These are phyloP conservation scores for Colletotrichum musicola DNA, from an alignment of 2,329 filamentous ascomycete genomes.

Conservation along the genomic window DNA sequence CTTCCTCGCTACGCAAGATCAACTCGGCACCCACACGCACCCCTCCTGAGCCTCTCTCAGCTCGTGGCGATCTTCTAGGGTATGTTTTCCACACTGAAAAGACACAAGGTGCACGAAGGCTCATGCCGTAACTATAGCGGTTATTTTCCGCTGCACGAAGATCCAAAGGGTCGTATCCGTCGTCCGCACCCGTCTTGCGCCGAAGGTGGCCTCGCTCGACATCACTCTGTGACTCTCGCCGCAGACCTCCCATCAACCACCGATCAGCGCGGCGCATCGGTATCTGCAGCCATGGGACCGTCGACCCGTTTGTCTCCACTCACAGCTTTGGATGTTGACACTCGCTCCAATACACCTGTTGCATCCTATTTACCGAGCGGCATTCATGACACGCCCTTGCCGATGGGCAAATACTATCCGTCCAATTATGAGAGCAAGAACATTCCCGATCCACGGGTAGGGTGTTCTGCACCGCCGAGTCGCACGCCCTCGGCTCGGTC, in stretches of 20 bases:
- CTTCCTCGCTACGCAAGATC: constrained; percentile 53
- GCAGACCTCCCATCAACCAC: constrained; percentile 42
- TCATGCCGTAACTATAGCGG: constrained; percentile 54
- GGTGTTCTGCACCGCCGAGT: constrained; percentile 11
- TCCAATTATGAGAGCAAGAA: constrained; percentile 68
- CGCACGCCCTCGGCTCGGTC: constrained; percentile 33
- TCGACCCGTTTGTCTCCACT: constrained; percentile 24
- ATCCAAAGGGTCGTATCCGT: constrained; percentile 60
- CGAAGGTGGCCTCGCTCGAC: constrained; percentile 53
- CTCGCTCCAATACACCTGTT: constrained; percentile 57
- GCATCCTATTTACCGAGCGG: constrained; percentile 66
- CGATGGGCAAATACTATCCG: constrained; percentile 74
- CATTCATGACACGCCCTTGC: constrained; percentile 60
- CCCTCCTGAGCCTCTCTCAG: constrained; percentile 65
- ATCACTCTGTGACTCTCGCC: constrained; percentile 50
- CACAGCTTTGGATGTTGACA: constrained; percentile 42
- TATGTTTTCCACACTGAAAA: constrained; percentile 51
- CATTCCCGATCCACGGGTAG: constrained; percentile 39
- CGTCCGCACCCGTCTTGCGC: constrained; percentile 66
- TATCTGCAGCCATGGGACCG: constrained; percentile 38
- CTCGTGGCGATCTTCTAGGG: constrained; percentile 70
- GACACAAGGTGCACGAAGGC: neutral
- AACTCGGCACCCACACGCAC: constrained; percentile 56
- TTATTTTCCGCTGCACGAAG: constrained; percentile 72
- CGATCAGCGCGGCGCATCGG: constrained; percentile 19